Conservation (phyloP, 257 asterid species). For the Rhazya stricta region DNA sequence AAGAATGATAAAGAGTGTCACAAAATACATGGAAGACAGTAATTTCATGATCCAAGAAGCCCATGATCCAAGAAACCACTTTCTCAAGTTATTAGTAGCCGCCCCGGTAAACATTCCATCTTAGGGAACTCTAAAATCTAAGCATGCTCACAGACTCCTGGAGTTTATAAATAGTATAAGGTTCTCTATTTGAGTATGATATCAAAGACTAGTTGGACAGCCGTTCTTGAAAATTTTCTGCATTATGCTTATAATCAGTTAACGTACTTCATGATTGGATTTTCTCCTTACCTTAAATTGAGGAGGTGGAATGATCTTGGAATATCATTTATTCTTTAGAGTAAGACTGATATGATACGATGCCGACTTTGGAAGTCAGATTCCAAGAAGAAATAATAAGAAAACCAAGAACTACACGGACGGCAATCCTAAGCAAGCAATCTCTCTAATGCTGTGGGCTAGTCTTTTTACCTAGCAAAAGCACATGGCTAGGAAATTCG, state of each 20-base stretch:
- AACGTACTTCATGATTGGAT: neutral
- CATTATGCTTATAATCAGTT: neutral
- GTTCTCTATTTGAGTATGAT: no score
- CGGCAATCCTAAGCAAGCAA: neutral
- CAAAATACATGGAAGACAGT: conserved; percentile 23
- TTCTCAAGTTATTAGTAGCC: conserved; percentile 21
- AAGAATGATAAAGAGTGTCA: neutral
- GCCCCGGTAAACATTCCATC: conserved; percentile 21
- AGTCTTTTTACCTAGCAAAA: no score
- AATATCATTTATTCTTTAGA: neutral
- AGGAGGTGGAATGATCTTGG: neutral
- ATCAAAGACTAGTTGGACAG: no score
- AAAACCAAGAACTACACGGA: neutral
- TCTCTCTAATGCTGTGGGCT: neutral
- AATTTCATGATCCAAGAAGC: conserved; percentile 70
- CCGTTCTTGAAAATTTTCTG: no score
- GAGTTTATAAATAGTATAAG: no score
- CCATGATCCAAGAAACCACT: conserved; percentile 62
- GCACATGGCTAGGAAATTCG: no score
- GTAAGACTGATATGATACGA: neutral
- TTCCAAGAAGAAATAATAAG: neutral
- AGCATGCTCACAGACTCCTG: neutral
- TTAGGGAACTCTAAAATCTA: conserved; percentile 18
- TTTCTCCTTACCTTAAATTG: neutral
- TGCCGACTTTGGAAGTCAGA: neutral